phyloP scores from a whole-genome alignment of 2,329 filamentous ascomycete species.

The Colletotrichum brevisporum region DNA sequence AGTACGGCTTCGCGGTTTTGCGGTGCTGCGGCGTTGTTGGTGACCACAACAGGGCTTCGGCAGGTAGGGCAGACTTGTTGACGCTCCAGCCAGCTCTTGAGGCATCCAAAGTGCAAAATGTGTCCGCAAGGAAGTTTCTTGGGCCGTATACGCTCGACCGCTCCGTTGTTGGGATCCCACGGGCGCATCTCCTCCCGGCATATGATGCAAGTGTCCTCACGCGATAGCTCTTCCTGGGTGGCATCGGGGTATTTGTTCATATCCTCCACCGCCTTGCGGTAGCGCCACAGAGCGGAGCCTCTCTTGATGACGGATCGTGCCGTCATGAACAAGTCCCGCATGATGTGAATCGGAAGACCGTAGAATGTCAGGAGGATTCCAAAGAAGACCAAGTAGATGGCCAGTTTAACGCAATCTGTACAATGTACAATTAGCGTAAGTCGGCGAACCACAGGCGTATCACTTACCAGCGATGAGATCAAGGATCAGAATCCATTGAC shows the following conservation, averaged over 20 bases:
- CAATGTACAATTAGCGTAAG: slow-evolving; percentile 50
- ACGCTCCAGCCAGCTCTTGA: slow-evolving; percentile 96
- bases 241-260: slow-evolving; percentile 97
- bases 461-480: slow-evolving; percentile 83
- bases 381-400: slow-evolving; percentile 93
- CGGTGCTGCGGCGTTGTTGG: slow-evolving; percentile 47
- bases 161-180: slow-evolving; percentile 74
- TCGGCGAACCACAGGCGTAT: neutral
- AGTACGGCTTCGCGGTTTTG: slow-evolving; percentile 54
- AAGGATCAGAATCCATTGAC: slow-evolving; percentile 90
- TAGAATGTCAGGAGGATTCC: slow-evolving; percentile 94
- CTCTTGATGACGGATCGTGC: slow-evolving; percentile 92
- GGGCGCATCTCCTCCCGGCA: slow-evolving; percentile 95
- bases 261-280: slow-evolving; percentile 90
- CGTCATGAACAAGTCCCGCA: slow-evolving; percentile 95
- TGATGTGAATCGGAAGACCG: slow-evolving; percentile 95
- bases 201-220: slow-evolving; percentile 97
- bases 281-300: slow-evolving; percentile 89
- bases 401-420: slow-evolving; percentile 88
- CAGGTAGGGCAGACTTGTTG: slow-evolving; percentile 98
- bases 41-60: slow-evolving; percentile 83
- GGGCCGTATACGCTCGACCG: slow-evolving; percentile 86
- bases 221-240: slow-evolving; percentile 84
- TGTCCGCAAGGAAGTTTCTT: slow-evolving; percentile 98
- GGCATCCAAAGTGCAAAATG: slow-evolving; percentile 92